Evolutionary conservation across 106 monocot species (phyloP).

Genomic region (Dactylorhiza incarnata): DNA sequence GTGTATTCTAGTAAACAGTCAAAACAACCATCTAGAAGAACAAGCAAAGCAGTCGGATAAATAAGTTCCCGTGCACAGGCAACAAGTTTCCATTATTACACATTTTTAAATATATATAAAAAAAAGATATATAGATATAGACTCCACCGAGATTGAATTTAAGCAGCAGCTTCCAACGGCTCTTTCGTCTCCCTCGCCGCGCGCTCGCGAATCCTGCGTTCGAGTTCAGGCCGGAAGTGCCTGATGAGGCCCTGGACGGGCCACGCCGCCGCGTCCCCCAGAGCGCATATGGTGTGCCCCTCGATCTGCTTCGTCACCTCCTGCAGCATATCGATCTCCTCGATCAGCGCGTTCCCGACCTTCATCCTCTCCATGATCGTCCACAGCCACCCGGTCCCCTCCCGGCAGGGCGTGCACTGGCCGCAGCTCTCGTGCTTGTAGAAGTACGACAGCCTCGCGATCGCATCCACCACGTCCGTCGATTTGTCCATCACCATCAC

Average conservation of each 20-base stretch:
- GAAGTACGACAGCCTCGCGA: conserved; percentile 65
- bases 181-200: conserved; percentile 22
- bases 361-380: conserved; percentile 82
- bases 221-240: conserved; percentile 49
- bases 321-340: conserved; percentile 51
- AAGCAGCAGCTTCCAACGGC: conserved; percentile 25
- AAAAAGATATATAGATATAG: too few relatives aligned
- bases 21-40: too few relatives aligned
- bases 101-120: too few relatives aligned
- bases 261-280: conserved; percentile 79
- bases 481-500: conserved; percentile 80
- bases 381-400: conserved; percentile 73
- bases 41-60: too few relatives aligned
- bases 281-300: conserved; percentile 66
- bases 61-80: too few relatives aligned
- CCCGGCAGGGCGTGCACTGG: conserved; percentile 81
- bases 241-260: conserved; percentile 67
- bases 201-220: conserved; percentile 24
- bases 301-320: conserved; percentile 42
- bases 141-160: neutral
- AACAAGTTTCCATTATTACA: too few relatives aligned
- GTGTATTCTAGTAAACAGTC: too few relatives aligned
- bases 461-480: conserved; percentile 71
- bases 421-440: conserved; percentile 84
- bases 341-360: conserved; percentile 60